Evolutionary conservation across 108 stramenopile genomes (phyloP).

Genomic region (Pinguiococcus pyrenoidosus): DNA sequence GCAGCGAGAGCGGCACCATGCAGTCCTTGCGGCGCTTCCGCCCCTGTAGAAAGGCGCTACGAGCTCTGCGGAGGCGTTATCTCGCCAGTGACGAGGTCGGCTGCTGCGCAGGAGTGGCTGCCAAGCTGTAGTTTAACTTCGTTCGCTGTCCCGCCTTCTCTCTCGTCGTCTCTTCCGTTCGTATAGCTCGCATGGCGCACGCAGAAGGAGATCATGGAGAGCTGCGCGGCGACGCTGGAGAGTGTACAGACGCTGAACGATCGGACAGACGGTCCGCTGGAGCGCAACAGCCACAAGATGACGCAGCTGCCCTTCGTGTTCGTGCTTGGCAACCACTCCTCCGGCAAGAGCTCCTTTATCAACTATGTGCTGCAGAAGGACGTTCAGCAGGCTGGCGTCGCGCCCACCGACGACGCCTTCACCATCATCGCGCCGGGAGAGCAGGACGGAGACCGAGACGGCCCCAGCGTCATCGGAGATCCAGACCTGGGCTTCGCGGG

Average conservation of each 20-base stretch:
- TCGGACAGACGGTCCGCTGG: slow-evolving; percentile 33
- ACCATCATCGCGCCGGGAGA: slow-evolving; percentile 91
- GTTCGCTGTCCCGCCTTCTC: too few species aligned
- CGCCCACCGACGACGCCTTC: slow-evolving; percentile 98
- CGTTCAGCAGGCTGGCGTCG: slow-evolving; percentile 94
- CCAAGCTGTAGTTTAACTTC: too few species aligned
- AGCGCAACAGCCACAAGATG: slow-evolving; percentile 18
- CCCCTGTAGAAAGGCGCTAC: too few species aligned
- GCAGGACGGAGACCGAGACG: slow-evolving; percentile 77
- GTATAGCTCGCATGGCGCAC: too few species aligned
- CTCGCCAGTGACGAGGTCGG: too few species aligned
- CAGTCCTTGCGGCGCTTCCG: too few species aligned
- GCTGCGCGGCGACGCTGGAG: too few species aligned
- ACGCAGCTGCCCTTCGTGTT: slow-evolving; percentile 86
- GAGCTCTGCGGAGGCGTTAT: too few species aligned
- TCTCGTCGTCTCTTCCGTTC: too few species aligned
- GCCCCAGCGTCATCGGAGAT: slow-evolving; percentile 72
- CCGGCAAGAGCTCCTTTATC: slow-evolving; percentile 80
- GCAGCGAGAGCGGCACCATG: too few species aligned
- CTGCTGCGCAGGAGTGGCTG: too few species aligned
- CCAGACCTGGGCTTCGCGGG: slow-evolving; percentile 90
- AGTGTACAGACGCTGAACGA: slow-evolving; percentile 40
- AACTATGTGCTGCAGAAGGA: slow-evolving; percentile 75
- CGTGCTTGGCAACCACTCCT: slow-evolving; percentile 87
- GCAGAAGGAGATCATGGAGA: too few species aligned